Base-by-base conservation (phyloP, 2,329 filamentous ascomycete genomes). In the Sclerotinia subarctica region DNA sequence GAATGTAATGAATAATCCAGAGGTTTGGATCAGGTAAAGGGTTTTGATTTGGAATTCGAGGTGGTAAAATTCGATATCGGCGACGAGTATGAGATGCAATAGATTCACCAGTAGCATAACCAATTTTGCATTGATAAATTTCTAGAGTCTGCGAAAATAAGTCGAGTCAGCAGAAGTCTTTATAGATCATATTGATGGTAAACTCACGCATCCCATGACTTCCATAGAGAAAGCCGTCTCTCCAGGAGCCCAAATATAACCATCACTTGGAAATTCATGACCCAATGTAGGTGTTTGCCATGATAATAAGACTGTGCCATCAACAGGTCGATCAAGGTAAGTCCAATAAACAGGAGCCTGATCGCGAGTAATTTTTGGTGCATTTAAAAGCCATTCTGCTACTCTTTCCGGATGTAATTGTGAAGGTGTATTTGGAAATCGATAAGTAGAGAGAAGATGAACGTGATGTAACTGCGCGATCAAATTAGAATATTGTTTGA, bases 1-100 rank as follows among this genome's bases (percentile, higher is more conserved):
- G 89, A 47, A 90, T 89, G 78, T 97, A 98, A 80, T 97, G 94
- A 42, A 97, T 88, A 66, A 99, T 88, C 90, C 93, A 98, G 21
- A 98, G 83, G 69, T 89, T 90, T 35, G 91, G 88, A 77, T 98
- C 94, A 59, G 90, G 86, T 70, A 88, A 86, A 19, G 90, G 87
- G 73, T 88, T 90, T 42, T 89, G 87, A 65, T 89, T 88, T 0
- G 89, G 87, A n/a, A 83, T 82, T 74, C 90, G 91, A 19, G 85
- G 81, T n/a, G 89, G 88, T 52, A 91, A 82, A 52, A 99, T 86
- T 71, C 94, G 92, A 80, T 96, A 98, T 72, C 94, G 90, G 74
- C 90, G 89, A 74, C 94, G 89, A 64, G 90, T 88, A 78, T 96
- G 94, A 38, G 87, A 85, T 54, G 94, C 88, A 59, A 90, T 80